phyloP scores from a whole-genome alignment of 495 filamentous ascomycete genomes.

The Penicillium riverlandense region DNA sequence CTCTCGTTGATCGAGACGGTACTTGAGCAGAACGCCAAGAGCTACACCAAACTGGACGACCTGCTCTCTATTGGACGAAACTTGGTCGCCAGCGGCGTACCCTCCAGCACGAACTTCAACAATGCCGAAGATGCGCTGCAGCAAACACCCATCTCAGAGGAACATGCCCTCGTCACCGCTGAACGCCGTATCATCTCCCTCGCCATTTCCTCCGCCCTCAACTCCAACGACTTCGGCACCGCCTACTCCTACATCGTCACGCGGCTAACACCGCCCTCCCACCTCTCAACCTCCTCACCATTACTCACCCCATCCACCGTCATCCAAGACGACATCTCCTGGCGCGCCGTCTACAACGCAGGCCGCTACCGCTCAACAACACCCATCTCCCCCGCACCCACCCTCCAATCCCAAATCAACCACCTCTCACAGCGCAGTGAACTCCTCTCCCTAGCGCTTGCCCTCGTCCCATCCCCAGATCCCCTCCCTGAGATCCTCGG shows the following conservation, averaged over 20 bases:
- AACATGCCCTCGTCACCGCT: slow-evolving; percentile 24
- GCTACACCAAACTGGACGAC: slow-evolving; percentile 82
- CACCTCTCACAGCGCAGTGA: slow-evolving; percentile 71
- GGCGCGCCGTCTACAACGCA: slow-evolving; percentile 86
- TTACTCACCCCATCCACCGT: slow-evolving; percentile 19
- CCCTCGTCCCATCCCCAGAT: slow-evolving; percentile 63
- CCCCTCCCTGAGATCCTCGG: slow-evolving; percentile 79
- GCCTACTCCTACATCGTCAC: slow-evolving; percentile 92
- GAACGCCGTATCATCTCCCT: slow-evolving; percentile 74
- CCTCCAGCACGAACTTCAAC: slow-evolving; percentile 14
- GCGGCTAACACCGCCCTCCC: slow-evolving; percentile 38
- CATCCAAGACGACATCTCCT: slow-evolving; percentile 68
- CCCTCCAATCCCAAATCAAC: slow-evolving; percentile 31
- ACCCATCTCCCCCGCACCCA: slow-evolving; percentile 15
- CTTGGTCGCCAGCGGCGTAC: slow-evolving; percentile 65
- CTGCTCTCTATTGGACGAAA: slow-evolving; percentile 71
- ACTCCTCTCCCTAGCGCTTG: slow-evolving; percentile 75
- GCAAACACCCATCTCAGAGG: slow-evolving; percentile 9
- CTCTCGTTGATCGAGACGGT: slow-evolving; percentile 77
- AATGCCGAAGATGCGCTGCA: slow-evolving; percentile 8
- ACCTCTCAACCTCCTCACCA: slow-evolving; percentile 22
- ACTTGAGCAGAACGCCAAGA: slow-evolving; percentile 76
- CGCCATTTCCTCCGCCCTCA: slow-evolving; percentile 80
- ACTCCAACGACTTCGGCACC: slow-evolving; percentile 89
- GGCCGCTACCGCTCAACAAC: slow-evolving; percentile 63